Evolutionary conservation across 2,329 filamentous ascomycete genomes (phyloP), one percentile per base, ranked within the genome.

Genomic region (Apiospora hydei): DNA sequence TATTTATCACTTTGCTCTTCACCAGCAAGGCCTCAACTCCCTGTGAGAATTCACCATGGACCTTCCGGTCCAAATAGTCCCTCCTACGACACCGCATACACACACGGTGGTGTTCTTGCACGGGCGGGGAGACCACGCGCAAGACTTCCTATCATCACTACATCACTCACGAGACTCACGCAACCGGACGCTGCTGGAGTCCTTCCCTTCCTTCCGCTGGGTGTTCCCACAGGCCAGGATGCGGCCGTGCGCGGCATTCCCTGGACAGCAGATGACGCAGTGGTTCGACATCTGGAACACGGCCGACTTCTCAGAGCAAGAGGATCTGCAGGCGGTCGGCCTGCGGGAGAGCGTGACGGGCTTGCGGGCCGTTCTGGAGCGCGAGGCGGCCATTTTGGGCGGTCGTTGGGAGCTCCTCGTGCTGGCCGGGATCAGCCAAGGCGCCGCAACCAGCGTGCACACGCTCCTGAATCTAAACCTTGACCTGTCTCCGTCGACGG

Each of bases 231-330:
- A 83, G 70, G 84, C 85, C 34, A 21, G n/a, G 57, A n/a, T 1
- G 82, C 82, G 14, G 30, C 77, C 47, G 76, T 78, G 70, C 53
- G 77, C 69, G 66, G 79, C 81, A 70, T 69, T 73, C 68, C 66
- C 74, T 47, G 75, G 76, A 68, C 77, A 80, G 38, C 73, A 76
- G 10, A 71, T 75, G 71, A 80, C 82, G 11, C 85, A 87, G 75
- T 89, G 86, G 87, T 89, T 88, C 76, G 86, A 89, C 75, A 81
- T 87, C 47, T 85, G 82, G 80, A 84, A 85, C 69, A 78, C 83
- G 0, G 75, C 79, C 24, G 78, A 85, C 71, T 83, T 85, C 21
- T 68, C 79, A 1, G 78, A 84, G n/a, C 75, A 78, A 21, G 84
- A 88, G 72, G 83, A 85, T 3, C 72, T 85, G 5, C 85, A 87